Evolutionary conservation across 305 asterid species (phyloP), one percentile per base, ranked within the genome.

Genomic region (Fraxinus xanthoxyloides): DNA sequence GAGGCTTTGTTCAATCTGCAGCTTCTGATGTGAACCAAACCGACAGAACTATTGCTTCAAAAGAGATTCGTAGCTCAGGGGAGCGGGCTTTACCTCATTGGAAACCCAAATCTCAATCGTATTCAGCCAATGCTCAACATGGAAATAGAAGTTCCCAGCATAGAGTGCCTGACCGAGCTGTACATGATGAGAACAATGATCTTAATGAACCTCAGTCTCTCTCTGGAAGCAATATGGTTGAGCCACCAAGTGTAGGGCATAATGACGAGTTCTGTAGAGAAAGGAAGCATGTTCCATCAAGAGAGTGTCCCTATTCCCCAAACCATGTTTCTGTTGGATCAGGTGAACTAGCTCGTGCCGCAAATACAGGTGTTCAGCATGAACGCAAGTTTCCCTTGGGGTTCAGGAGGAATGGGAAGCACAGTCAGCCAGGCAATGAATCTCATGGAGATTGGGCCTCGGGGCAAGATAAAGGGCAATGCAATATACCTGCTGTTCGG

Each of bases 31-130:
- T 54, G 31, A 91, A 86, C 85, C 94, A 84, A 69, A 48, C 83
- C 1, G 97, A 88, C 81, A 89, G 87, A 86, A 80, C 81, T 75
- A 67, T 78, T 73, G 63, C 76, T 77, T 75, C 91, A 2, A 91
- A 87, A 79, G 98, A 92, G 78, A 89, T 67, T 79, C 89, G 87
- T 63, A 87, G 87, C 73, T 3, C 84, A 77, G 94, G 88, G 78
- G 95, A 92, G 77, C 87, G 89, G 43, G 32, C 89, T 17, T 84
- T 88, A 31, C 83, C 97, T 81, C 97, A 91, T 65, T 97, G 99
- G 99, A 93, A 92, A 80, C 99, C 96, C 38, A 97, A 97, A 85
- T 80, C 90, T 21, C 85, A 84, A 80, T 48, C 91, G 63, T 76
- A 81, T 84, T 59, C 90, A 77, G 87, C 83, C 51, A 84, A 84